Evolutionary conservation across 139 green algal genomes (phyloP).

Genomic region (Micractinium conductrix): DNA sequence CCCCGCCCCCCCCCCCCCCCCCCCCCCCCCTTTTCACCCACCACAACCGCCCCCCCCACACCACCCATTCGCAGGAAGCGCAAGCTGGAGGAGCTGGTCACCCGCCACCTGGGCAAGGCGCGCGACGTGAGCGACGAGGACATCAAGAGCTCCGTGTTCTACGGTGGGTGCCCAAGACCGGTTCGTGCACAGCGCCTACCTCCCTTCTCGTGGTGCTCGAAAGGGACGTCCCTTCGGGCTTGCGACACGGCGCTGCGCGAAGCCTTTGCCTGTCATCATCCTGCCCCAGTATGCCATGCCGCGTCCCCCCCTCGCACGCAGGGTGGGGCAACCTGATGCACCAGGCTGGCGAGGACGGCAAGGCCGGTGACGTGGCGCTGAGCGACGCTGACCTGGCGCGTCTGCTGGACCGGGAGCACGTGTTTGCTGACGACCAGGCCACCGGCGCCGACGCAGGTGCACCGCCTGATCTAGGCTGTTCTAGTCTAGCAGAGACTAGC

Average conservation of each 20-base stretch:
- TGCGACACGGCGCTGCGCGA: no score
- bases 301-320: not conserved
- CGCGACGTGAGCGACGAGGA: slow-evolving; percentile 27
- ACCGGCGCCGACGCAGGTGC: slow-evolving; percentile 22
- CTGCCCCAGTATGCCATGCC: no score
- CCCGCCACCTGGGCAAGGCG: slow-evolving; percentile 9
- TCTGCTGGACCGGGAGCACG: slow-evolving; percentile 27
- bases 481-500: no score
- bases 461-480: not conserved
- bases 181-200: no score
- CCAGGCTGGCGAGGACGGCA: not conserved
- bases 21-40: no score
- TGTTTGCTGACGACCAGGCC: slow-evolving; percentile 22
- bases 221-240: no score
- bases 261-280: no score
- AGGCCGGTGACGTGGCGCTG: not conserved
- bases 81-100: slow-evolving; percentile 36
- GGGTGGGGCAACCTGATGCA: slow-evolving; percentile 39
- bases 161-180: slow-evolving; percentile 7
- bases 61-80: slow-evolving; percentile 40
- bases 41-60: no score
- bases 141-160: slow-evolving; percentile 18
- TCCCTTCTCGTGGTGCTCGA: no score
- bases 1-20: no score
- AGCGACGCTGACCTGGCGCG: slow-evolving; percentile 24